These are phyloP conservation scores for Cutaneotrichosporon sp. DNA, from an alignment of 1,284 basidiomycete genomes.

Conservation along the genomic window DNA sequence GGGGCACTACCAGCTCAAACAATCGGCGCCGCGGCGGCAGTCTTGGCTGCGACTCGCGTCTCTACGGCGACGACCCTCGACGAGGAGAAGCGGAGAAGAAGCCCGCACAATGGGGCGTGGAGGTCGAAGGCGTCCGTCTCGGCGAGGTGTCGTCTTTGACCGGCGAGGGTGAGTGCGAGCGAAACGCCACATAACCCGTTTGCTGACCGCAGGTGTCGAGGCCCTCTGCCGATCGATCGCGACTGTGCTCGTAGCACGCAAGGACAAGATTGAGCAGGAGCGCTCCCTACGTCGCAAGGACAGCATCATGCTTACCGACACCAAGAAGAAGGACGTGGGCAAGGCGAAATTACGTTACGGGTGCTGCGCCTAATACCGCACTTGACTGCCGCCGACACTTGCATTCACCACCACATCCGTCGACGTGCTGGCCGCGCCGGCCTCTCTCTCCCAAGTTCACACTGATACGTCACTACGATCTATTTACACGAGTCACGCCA, in stretches of 20 bases:
- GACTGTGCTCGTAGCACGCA: constrained; percentile 36
- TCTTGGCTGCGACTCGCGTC: constrained; percentile 36
- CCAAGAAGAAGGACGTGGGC: constrained; percentile 8
- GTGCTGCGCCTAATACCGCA: constrained; percentile 10
- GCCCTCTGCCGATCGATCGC: constrained; percentile 44
- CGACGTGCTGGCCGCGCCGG: too few relatives aligned
- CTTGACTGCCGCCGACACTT: neutral
- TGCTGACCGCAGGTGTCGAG: constrained; percentile 34
- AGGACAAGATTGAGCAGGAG: constrained; percentile 46
- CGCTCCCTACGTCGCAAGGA: constrained; percentile 34
- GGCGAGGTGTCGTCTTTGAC: constrained; percentile 43
- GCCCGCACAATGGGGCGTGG: constrained; percentile 33
- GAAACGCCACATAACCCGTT: too few relatives aligned
- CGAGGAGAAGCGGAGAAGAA: constrained; percentile 21
- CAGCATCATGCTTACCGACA: constrained; percentile 45
- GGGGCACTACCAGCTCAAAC: neutral
- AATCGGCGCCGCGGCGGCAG: constrained; percentile 32
- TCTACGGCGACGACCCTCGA: constrained; percentile 17
- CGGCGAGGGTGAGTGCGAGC: constrained; percentile 36
- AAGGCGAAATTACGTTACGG: constrained; percentile 16
- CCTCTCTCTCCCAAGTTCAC: too few relatives aligned
- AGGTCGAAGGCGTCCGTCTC: constrained; percentile 39
- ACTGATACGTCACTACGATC: too few relatives aligned
- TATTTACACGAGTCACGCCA: too few relatives aligned
- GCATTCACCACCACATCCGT: too few relatives aligned